Conservation (phyloP, 2,329 filamentous ascomycete genomes). For the Pseudofabraea citricarpa region DNA sequence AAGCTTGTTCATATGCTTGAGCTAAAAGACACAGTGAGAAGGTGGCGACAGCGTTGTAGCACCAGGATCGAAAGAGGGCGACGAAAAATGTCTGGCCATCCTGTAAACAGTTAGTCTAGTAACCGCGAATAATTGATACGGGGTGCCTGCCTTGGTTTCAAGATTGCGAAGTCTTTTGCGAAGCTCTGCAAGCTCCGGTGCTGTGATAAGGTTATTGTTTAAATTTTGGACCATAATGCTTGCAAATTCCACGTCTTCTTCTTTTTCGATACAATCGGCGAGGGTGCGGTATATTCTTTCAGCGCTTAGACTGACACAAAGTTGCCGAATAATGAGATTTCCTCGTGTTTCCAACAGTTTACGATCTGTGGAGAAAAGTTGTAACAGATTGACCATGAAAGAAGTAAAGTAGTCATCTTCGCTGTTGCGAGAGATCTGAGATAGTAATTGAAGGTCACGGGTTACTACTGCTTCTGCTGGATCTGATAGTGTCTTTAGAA, state of each 20-base stretch:
- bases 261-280: slow-evolving; percentile 94
- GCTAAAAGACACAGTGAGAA: slow-evolving; percentile 94
- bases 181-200: slow-evolving; percentile 86
- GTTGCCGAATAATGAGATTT: slow-evolving; percentile 92
- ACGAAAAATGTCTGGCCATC: slow-evolving; percentile 97
- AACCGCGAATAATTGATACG: too few relatives aligned
- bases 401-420: slow-evolving; percentile 97
- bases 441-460: slow-evolving; percentile 86
- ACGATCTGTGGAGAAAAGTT: slow-evolving; percentile 91
- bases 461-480: slow-evolving; percentile 94
- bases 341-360: slow-evolving; percentile 86
- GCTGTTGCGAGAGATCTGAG: slow-evolving; percentile 93
- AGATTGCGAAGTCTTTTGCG: slow-evolving; percentile 86
- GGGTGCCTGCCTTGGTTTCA: slow-evolving; percentile 64
- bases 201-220: slow-evolving; percentile 98
- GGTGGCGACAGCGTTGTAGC: slow-evolving; percentile 95
- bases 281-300: slow-evolving; percentile 94
- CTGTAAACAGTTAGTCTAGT: slow-evolving; percentile 31
- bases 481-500: slow-evolving; percentile 94
- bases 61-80: slow-evolving; percentile 92
- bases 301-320: slow-evolving; percentile 87
- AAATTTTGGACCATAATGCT: slow-evolving; percentile 99
- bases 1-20: slow-evolving; percentile 97
- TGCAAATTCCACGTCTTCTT: slow-evolving; percentile 97
- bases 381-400: slow-evolving; percentile 95